These are phyloP conservation scores for Vachellia collinsii DNA, from an alignment of 306 rosid species.

Conservation along the genomic window DNA sequence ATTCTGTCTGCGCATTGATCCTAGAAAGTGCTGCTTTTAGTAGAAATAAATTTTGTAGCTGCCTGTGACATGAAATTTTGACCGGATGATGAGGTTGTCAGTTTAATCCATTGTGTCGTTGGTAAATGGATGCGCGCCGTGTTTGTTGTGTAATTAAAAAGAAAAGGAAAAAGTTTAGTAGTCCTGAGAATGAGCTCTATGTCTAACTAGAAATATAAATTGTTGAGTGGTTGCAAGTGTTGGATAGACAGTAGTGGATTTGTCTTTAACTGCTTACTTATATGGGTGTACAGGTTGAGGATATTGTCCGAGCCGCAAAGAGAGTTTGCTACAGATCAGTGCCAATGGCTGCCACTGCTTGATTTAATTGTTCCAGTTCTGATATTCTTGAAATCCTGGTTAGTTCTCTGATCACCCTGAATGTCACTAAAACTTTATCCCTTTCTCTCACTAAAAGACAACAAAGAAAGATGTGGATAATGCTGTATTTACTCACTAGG, in stretches of 20 bases:
- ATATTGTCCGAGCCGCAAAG: conserved; percentile 96
- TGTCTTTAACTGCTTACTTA: conserved; percentile 28
- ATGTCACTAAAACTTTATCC: conserved; percentile 34
- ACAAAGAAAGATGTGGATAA: conserved; percentile 11
- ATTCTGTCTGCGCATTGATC: conserved; percentile 6
- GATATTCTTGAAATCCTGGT: conserved; percentile 43
- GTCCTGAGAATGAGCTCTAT: conserved; percentile 2
- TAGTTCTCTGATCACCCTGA: conserved; percentile 37
- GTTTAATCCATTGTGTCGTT: background rate
- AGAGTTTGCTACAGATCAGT: conserved; percentile 86
- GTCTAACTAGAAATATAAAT: background rate
- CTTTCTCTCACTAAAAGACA: conserved; percentile 27
- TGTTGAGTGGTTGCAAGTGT: conserved; percentile 25
- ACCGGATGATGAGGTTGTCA: background rate
- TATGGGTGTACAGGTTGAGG: conserved; percentile 72
- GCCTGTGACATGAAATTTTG: background rate
- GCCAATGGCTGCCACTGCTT: conserved; percentile 75
- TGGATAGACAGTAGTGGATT: background rate
- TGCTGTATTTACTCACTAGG: conserved; percentile 29
- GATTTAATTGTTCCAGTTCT: conserved; percentile 33
- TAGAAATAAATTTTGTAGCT: background rate
- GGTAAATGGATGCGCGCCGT: background rate
- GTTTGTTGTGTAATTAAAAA: background rate
- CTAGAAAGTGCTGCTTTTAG: conserved; percentile 9
- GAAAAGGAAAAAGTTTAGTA: background rate